phyloP scores from a whole-genome alignment of 2,329 filamentous ascomycete genomes.

The Aureobasidium pullulans region DNA sequence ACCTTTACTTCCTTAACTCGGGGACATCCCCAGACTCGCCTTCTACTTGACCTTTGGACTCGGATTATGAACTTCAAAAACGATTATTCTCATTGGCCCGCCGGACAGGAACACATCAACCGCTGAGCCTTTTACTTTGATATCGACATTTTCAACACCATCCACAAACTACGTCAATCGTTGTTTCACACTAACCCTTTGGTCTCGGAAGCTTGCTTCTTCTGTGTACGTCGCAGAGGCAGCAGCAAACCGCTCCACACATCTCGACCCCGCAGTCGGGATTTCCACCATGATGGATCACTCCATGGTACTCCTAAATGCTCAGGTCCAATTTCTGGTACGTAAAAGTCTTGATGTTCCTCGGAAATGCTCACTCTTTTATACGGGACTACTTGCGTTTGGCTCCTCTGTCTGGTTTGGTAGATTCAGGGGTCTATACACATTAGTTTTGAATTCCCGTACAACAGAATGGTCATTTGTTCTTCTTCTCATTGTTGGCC shows the following conservation, averaged over 20 bases:
- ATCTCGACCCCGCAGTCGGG: background rate
- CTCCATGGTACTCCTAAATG: constrained; percentile 40
- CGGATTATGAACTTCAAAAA: constrained; percentile 15
- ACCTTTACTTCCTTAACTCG: background rate
- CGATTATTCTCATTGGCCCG: constrained; percentile 30
- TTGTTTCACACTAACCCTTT: background rate
- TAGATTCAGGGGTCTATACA: background rate
- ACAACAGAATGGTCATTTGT: background rate
- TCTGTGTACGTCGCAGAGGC: background rate
- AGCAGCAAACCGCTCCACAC: background rate
- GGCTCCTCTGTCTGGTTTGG: background rate
- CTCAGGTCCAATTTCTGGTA: constrained; percentile 44
- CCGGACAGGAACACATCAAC: constrained; percentile 40
- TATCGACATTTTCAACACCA: background rate
- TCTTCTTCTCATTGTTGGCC: background rate
- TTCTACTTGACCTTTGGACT: background rate
- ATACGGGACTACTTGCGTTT: background rate
- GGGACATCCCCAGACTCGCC: background rate
- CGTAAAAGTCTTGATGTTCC: constrained; percentile 24
- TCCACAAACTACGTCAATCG: background rate
- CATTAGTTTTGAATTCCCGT: background rate
- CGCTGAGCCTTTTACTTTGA: constrained; percentile 23
- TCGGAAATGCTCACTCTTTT: constrained; percentile 15
- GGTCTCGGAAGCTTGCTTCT: background rate
- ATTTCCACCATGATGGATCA: constrained; percentile 29